Conservation (phyloP, 192 early-diverging fungal genomes). For the Coemansia sp. region DNA sequence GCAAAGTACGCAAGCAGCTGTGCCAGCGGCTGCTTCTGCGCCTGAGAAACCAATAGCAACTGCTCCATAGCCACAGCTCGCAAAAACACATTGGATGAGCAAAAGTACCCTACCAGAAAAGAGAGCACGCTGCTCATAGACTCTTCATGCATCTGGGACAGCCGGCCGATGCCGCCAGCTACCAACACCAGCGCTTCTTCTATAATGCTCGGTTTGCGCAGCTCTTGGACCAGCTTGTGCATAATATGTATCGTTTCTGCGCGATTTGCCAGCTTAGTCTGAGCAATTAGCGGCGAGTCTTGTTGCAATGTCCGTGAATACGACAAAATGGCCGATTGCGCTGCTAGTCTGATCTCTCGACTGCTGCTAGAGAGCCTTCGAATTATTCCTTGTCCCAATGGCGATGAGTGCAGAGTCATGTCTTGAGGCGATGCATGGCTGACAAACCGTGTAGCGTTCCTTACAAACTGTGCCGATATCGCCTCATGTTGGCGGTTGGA, state of each 20-base stretch:
- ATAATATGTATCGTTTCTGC: constrained; percentile 26
- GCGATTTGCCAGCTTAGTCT: constrained; percentile 27
- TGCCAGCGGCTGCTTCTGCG: constrained; percentile 24
- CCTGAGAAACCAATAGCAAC: constrained; percentile 28
- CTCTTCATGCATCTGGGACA: constrained; percentile 17
- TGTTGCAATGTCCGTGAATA: constrained; percentile 12
- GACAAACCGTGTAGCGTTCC: constrained; percentile 35
- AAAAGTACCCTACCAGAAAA: constrained; percentile 38
- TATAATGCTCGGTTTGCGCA: constrained; percentile 21
- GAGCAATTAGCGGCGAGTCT: constrained; percentile 15
- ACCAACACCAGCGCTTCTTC: constrained; percentile 44
- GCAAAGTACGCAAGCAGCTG: constrained; percentile 26
- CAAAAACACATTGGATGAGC: constrained; percentile 40
- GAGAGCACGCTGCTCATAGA: constrained; percentile 24
- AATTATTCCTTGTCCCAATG: constrained; percentile 40
- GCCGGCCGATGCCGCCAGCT: constrained; percentile 40
- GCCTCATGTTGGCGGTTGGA: constrained; percentile 24
- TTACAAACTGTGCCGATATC: constrained; percentile 28
- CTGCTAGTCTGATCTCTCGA: constrained; percentile 46
- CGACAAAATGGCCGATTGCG: constrained; percentile 29
- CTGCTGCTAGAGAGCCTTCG: constrained; percentile 41
- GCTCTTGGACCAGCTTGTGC: constrained; percentile 4
- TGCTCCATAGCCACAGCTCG: constrained; percentile 54
- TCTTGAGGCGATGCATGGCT: constrained; percentile 39
- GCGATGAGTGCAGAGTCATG: constrained; percentile 27